Conservation (phyloP, 2,329 filamentous ascomycete genomes). For the Fusarium annulatum region DNA sequence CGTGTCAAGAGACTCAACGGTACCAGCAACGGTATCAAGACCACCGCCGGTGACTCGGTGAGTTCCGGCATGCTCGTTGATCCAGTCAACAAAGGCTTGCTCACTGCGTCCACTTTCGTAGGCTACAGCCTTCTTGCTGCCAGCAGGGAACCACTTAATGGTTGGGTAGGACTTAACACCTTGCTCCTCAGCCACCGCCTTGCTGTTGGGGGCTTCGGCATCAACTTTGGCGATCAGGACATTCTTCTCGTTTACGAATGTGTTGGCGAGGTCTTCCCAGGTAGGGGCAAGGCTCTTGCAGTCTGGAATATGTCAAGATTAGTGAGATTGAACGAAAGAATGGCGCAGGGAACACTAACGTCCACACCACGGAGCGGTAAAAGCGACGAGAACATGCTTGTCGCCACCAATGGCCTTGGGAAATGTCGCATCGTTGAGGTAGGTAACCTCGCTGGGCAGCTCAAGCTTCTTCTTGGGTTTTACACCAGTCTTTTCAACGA, state of each 20-base stretch:
- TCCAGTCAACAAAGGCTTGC: conserved; percentile 78
- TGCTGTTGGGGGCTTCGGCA: conserved; percentile 87
- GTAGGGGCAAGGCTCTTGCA: conserved; percentile 93
- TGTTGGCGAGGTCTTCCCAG: conserved; percentile 87
- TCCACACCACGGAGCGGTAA: conserved; percentile 98
- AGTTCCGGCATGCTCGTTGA: conserved; percentile 91
- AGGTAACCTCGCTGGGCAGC: conserved; percentile 78
- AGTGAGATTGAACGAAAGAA: conserved; percentile 3
- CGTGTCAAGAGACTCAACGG: conserved; percentile 80
- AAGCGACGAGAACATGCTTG: conserved; percentile 92
- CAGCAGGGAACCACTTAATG: conserved; percentile 96
- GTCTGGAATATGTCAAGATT: conserved; percentile 65
- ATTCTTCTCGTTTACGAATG: conserved; percentile 80
- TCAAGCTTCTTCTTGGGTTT: conserved; percentile 82
- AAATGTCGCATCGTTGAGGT: conserved; percentile 85
- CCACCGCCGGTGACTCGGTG: conserved; percentile 85
- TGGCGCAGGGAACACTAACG: conserved; percentile 71
- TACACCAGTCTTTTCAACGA: conserved; percentile 86
- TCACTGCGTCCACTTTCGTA: conserved; percentile 85
- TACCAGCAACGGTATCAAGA: conserved; percentile 82
- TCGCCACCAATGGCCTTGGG: conserved; percentile 81
- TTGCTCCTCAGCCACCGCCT: conserved; percentile 79
- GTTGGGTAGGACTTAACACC: conserved; percentile 91
- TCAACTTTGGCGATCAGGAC: conserved; percentile 96
- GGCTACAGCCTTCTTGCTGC: conserved; percentile 74